Conservation (phyloP, 2,329 filamentous ascomycete genomes). For the Graphiopsis chlorocephala region DNA sequence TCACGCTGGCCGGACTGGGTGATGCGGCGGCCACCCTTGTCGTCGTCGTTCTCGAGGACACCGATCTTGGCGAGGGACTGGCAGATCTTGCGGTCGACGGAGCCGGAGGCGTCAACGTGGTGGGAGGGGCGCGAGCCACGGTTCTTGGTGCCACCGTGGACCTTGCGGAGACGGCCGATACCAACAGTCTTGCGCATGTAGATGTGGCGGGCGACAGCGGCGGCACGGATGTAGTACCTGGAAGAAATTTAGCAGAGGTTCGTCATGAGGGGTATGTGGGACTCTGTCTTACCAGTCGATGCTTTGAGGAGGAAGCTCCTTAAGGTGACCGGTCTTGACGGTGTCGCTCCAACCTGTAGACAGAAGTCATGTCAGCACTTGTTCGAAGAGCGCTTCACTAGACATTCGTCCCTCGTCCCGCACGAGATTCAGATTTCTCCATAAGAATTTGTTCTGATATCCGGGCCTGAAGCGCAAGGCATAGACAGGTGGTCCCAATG, state of each 20-base stretch:
- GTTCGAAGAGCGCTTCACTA: slow-evolving; percentile 22
- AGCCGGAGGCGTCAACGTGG: slow-evolving; percentile 93
- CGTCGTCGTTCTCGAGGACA: slow-evolving; percentile 95
- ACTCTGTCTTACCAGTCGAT: slow-evolving; percentile 70
- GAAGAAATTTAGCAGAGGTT: neutral
- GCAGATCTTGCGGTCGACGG: slow-evolving; percentile 95
- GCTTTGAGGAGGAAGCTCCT: slow-evolving; percentile 97
- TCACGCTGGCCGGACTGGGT: slow-evolving; percentile 98
- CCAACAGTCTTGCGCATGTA: slow-evolving; percentile 99
- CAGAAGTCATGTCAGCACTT: slow-evolving; percentile 42
- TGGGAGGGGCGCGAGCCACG: slow-evolving; percentile 85
- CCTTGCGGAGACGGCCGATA: slow-evolving; percentile 95
- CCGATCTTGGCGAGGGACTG: slow-evolving; percentile 99
- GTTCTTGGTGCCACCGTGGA: slow-evolving; percentile 90
- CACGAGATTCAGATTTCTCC: slow-evolving; percentile 54
- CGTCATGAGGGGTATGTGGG: neutral
- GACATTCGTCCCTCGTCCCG: slow-evolving; percentile 44
- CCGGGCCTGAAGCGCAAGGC: slow-evolving; percentile 19
- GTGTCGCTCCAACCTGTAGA: slow-evolving; percentile 95
- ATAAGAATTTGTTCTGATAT: slow-evolving; percentile 24
- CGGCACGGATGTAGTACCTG: slow-evolving; percentile 78
- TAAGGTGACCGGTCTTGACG: slow-evolving; percentile 95
- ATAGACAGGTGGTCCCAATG: slow-evolving; percentile 18
- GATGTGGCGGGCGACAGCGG: slow-evolving; percentile 94
- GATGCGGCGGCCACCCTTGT: slow-evolving; percentile 97